A percentile compares a stretch with the other conserved stretches of the same genome.
Evolutionary conservation across 768 basidiomycete genomes (phyloP).

Genomic region (Arthromyces matolae): DNA sequence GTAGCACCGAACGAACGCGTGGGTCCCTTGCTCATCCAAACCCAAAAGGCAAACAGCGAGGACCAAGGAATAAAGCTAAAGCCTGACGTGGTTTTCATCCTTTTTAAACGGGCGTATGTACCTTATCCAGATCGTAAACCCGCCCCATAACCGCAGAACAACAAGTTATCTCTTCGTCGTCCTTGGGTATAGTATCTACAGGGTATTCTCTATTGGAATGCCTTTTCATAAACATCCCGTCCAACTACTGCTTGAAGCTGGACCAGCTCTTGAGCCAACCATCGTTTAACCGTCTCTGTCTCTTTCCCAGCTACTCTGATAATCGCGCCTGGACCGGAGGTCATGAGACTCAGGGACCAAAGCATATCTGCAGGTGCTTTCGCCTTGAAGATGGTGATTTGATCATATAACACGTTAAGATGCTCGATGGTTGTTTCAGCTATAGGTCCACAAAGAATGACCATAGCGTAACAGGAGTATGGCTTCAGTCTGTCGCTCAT

Average conservation of each 20-base stretch:
- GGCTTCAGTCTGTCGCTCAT: slow-evolving; percentile 65
- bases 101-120: too few relatives aligned
- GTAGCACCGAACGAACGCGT: too few relatives aligned
- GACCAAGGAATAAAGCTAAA: too few relatives aligned
- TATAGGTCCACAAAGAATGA: slow-evolving; percentile 74
- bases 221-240: slow-evolving; percentile 57
- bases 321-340: slow-evolving; percentile 42
- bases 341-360: slow-evolving; percentile 76
- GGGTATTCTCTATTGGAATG: slow-evolving; percentile 40
- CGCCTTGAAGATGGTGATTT: slow-evolving; percentile 61
- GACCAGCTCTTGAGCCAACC: slow-evolving; percentile 57
- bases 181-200: neutral
- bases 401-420: slow-evolving; percentile 47
- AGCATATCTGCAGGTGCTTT: slow-evolving; percentile 59
- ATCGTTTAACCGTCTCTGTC: slow-evolving; percentile 69
- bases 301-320: slow-evolving; percentile 74
- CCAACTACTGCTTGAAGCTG: slow-evolving; percentile 56
- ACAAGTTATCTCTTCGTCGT: neutral
- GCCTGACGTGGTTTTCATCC: too few relatives aligned
- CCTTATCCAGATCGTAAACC: too few relatives aligned
- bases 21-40: too few relatives aligned
- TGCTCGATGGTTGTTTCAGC: slow-evolving; percentile 43
- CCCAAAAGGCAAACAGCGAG: too few relatives aligned
- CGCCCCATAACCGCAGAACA: too few relatives aligned
- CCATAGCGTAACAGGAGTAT: slow-evolving; percentile 87